Evolutionary conservation across 169 alveolate species (phyloP).

Genomic region (Prorocentrum cordatum): DNA sequence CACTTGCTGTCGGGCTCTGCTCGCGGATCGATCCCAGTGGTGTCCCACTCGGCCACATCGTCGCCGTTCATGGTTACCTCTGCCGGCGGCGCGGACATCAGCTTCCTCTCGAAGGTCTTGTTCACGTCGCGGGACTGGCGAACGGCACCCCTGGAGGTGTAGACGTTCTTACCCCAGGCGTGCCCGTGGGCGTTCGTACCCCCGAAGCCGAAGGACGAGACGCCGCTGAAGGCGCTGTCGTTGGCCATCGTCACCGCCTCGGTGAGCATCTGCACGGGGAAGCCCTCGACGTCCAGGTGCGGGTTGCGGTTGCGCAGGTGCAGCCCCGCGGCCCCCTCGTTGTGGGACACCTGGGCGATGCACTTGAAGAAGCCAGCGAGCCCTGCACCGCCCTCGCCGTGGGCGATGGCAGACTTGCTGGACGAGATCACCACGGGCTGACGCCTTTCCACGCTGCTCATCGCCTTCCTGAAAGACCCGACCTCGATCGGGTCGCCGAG

Average conservation of each 20-base stretch:
- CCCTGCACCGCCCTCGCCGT: constrained; percentile 28
- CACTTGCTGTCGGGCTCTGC: too few species aligned
- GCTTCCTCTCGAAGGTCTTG: constrained; percentile 37
- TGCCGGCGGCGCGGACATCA: constrained; percentile 50
- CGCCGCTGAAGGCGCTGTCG: constrained; percentile 54
- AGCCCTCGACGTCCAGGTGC: constrained; percentile 10
- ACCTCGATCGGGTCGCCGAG: constrained; percentile 7
- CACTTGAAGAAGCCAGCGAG: constrained; percentile 65
- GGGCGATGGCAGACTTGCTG: constrained; percentile 47
- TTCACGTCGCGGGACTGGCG: constrained; percentile 19
- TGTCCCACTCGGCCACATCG: constrained; percentile 58
- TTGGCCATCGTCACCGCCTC: constrained; percentile 41
- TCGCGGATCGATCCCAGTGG: too few species aligned
- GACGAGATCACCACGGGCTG: constrained; percentile 67
- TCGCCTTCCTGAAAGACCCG: constrained; percentile 56
- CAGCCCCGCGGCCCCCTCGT: constrained; percentile 41
- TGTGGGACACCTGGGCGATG: constrained; percentile 40
- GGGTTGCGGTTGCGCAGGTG: not conserved
- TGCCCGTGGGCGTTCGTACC: constrained; percentile 67
- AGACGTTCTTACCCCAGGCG: constrained; percentile 68
- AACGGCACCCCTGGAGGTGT: constrained; percentile 57
- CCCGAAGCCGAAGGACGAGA: constrained; percentile 39
- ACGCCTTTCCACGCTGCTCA: constrained; percentile 19
- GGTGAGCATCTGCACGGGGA: constrained; percentile 31
- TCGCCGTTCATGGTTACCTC: constrained; percentile 69